Evolutionary conservation across 2,329 filamentous ascomycete genomes (phyloP), one percentile per base, ranked within the genome.

Genomic region (Fusarium equiseti): DNA sequence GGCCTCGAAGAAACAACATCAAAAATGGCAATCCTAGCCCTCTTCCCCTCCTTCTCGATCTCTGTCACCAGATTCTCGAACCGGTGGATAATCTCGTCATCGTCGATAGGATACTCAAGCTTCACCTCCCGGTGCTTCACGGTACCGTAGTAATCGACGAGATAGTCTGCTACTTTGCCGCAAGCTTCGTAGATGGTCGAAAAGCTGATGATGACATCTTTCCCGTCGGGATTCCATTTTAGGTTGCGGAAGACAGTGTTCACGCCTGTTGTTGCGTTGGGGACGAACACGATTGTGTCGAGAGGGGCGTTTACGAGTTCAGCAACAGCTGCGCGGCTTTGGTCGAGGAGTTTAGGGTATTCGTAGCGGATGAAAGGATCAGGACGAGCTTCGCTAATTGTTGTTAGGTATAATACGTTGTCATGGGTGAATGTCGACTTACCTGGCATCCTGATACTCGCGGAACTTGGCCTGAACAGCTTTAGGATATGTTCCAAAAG

Each of bases 241-340:
- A 98, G 79, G 77, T 92, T 95, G 44, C 91, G 89, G n/a, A 97
- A 86, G 8, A 97, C 88, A 0, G 90, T 92, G 81, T 96, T 95
- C 49, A 94, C 81, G 26, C 89, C 93, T 0, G 88, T 90, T 0
- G 93, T 97, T 15, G 94, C 93, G 78, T 98, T 98, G 61, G 88
- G 83, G 1, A 97, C 89, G 70, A 97, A 91, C 1, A 97, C 94
- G 42, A 92, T 83, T 12, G 90, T 89, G 12, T 90, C 85, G 2
- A 83, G 76, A 0, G 91, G 89, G 0, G 88, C 91, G 65, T 92
- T 88, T 65, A 98, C 82, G 24, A 93, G 75, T 26, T 82, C 78
- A 2, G 92, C 91, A 7, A 95, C 82, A 5, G 90, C 90, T 87
- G 87, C 68, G 31, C 92, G 90, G 87, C 90, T 89, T 58, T 87